Base-by-base conservation (phyloP, 2,329 filamentous ascomycete species). In the Fusarium penzigii region DNA sequence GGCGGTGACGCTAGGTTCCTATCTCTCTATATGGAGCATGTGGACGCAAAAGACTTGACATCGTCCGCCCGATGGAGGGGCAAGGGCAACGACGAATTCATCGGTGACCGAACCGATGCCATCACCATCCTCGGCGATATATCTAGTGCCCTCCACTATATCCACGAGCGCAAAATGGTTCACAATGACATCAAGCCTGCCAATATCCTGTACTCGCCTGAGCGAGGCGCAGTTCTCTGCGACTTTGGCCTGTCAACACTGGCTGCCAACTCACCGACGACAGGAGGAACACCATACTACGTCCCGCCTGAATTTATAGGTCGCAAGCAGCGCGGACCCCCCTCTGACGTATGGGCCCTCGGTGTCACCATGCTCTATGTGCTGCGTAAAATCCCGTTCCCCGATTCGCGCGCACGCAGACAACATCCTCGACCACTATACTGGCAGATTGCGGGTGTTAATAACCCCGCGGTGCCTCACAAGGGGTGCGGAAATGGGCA, bases 181-280 rank as follows among this genome's bases (percentile, higher is more conserved):
- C 82, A 85, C 68, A 85, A 85, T 67, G 82, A 85, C 65, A 82
- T 85, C 68, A 85, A 85, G 65, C 82, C 82, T 2, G 79, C 77
- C 57, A 85, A 85, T 55, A 84, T 85, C 49, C 70, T 85, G 32
- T 85, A 84, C 68, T 83, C 80, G 13, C 74, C 74, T 29, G 79
- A 83, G 39, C 75, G 81, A 11, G 82, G 82, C 6, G 82, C 81
- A 34, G 80, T 84, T 3, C 75, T 85, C 29, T 85, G 82, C 66
- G 82, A 85, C 65, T 82, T 84, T 66, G 82, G 82, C 12, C 70
- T 84, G 41, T 81, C 81, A 9, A 82, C 80, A 3, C 69, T 68
- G 29, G 73, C 73, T 17, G 69, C 65, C 49, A 77, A 75, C 53
- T 73, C 77, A 5, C 73, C 76, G 12, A 77, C 74, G 3, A 75